Conservation (phyloP, 202 grass and related monocot species). For the Brachypodium distachyon region DNA sequence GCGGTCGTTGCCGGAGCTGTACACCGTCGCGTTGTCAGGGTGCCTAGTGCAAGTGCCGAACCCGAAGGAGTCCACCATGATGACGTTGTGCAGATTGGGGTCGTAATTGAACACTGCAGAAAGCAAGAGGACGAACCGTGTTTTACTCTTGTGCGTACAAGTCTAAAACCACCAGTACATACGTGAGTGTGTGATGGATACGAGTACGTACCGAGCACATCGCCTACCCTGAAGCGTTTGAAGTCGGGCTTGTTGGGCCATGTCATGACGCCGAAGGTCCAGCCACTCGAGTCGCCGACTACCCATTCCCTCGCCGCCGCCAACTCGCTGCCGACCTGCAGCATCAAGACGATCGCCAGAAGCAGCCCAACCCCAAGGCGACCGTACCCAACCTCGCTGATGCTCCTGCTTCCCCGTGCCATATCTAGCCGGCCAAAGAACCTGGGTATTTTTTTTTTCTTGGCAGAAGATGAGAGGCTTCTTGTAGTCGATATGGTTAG, state of each 20-base stretch:
- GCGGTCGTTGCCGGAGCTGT: neutral
- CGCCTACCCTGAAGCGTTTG: neutral
- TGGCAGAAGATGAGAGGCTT: neutral
- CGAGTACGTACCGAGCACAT: neutral
- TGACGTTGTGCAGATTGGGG: neutral
- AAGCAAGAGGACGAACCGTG: neutral
- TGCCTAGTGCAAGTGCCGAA: neutral
- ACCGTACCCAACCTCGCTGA: neutral
- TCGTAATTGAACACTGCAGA: slow-evolving; percentile 1
- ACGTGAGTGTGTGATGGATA: too few species aligned
- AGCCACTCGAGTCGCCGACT: neutral
- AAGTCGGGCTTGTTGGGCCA: neutral
- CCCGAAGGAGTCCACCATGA: neutral
- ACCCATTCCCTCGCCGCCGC: neutral
- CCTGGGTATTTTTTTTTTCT: too few species aligned
- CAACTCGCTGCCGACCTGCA: neutral
- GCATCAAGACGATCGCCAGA: neutral
- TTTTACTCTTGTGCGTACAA: too few species aligned
- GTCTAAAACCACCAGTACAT: too few species aligned
- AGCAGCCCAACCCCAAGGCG: neutral
- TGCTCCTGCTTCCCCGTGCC: neutral
- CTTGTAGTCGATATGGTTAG: neutral
- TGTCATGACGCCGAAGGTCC: neutral
- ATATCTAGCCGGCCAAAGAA: neutral
- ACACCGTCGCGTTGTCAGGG: neutral